Percentiles rank a stretch among this genome's conserved stretches.
Conservation (phyloP, 2,329 filamentous ascomycete genomes). For the Bipolaris bicolor region DNA sequence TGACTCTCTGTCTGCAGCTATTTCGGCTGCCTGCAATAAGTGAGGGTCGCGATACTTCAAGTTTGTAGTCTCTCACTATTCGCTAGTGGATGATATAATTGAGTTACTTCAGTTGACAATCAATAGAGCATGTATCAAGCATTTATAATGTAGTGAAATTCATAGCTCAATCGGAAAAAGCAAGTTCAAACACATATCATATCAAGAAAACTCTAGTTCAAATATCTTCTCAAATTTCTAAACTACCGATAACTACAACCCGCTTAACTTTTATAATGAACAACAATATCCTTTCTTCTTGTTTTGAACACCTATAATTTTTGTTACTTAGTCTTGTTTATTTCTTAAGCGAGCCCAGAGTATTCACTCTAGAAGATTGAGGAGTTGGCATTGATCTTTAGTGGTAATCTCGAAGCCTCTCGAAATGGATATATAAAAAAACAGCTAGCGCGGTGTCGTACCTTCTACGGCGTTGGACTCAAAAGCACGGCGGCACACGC, state of each 20-base stretch:
- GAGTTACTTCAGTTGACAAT: not conserved
- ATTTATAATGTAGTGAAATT: not conserved
- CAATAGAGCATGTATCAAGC: not conserved
- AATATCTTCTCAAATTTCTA: no score
- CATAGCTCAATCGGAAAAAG: not conserved
- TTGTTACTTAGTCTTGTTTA: not conserved
- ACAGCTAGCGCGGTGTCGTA: not conserved
- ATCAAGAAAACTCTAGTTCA: no score
- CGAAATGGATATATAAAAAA: not conserved
- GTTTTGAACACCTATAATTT: not conserved
- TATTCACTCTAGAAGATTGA: not conserved
- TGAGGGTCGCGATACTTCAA: not conserved
- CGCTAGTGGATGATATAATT: not conserved
- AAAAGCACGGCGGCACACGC: conserved; percentile 50
- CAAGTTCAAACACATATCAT: no score
- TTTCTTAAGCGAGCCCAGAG: not conserved
- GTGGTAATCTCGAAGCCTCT: not conserved
- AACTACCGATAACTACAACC: no score
- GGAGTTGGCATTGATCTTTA: not conserved
- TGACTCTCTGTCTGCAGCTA: not conserved
- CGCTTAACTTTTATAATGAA: no score
- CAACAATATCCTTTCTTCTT: no score
- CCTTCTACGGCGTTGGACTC: conserved; percentile 41
- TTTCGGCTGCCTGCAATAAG: not conserved
- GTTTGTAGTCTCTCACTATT: not conserved